Evolutionary conservation across 2,329 filamentous ascomycete genomes (phyloP).

Genomic region (Cercospora janseana): DNA sequence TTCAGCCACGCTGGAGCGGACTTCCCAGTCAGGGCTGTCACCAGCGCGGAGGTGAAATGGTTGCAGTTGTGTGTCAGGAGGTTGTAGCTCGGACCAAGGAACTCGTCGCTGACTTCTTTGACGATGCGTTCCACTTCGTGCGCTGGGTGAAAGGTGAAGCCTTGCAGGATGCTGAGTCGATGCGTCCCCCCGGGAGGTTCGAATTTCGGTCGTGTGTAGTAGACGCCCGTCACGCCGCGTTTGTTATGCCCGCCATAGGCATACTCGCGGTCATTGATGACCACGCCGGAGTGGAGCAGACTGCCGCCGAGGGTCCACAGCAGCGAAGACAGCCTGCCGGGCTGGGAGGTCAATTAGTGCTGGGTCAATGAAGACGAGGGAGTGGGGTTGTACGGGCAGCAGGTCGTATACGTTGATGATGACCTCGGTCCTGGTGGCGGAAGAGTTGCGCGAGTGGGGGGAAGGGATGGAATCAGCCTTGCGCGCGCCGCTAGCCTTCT

Average conservation of each 20-base stretch:
- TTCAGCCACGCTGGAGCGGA: slow-evolving; percentile 75
- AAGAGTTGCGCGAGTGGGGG: slow-evolving; percentile 19
- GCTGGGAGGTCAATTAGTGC: slow-evolving; percentile 46
- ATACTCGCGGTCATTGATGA: slow-evolving; percentile 77
- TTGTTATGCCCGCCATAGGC: slow-evolving; percentile 80
- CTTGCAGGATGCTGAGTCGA: slow-evolving; percentile 71
- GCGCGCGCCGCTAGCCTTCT: background rate
- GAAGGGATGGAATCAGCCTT: background rate
- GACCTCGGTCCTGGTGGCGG: slow-evolving; percentile 36
- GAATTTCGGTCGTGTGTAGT: slow-evolving; percentile 69
- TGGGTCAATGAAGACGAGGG: background rate
- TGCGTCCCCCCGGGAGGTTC: slow-evolving; percentile 77
- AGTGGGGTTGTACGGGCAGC: slow-evolving; percentile 34
- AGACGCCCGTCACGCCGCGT: slow-evolving; percentile 70
- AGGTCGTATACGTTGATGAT: slow-evolving; percentile 42
- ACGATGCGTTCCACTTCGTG: slow-evolving; percentile 71
- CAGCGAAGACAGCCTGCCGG: slow-evolving; percentile 69
- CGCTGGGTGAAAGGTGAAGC: slow-evolving; percentile 68
- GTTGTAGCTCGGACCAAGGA: slow-evolving; percentile 75
- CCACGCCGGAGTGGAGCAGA: slow-evolving; percentile 78
- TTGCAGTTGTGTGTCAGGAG: slow-evolving; percentile 84
- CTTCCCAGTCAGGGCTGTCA: slow-evolving; percentile 67
- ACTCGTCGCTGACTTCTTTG: slow-evolving; percentile 65
- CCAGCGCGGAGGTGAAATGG: slow-evolving; percentile 78
- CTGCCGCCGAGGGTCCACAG: slow-evolving; percentile 76